Conservation (phyloP, 2,329 filamentous ascomycete genomes). For the Colletotrichum sp. region DNA sequence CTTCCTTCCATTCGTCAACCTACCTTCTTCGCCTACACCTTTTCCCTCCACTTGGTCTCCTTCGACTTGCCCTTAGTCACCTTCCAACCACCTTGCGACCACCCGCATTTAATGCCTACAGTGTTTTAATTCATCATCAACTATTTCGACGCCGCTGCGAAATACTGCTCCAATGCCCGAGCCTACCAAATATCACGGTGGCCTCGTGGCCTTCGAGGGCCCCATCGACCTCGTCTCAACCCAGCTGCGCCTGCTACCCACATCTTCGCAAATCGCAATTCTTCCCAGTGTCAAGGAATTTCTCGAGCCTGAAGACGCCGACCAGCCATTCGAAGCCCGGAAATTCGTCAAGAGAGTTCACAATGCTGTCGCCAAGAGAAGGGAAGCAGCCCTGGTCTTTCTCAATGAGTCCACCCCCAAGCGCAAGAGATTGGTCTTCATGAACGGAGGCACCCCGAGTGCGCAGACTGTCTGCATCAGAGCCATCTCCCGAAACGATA, state of each 20-base stretch:
- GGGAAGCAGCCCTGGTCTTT: conserved; percentile 55
- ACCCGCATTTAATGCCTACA: not conserved
- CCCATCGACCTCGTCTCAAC: conserved; percentile 59
- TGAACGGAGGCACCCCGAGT: conserved; percentile 62
- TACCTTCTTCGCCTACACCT: not conserved
- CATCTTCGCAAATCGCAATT: conserved; percentile 62
- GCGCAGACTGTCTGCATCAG: conserved; percentile 60
- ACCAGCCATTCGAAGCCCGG: conserved; percentile 31
- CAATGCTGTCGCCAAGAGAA: conserved; percentile 51
- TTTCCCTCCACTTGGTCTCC: not conserved
- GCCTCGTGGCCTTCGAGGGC: conserved; percentile 66
- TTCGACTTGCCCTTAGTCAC: not conserved
- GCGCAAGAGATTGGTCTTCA: conserved; percentile 62
- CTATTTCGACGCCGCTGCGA: not conserved
- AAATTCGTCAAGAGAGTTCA: conserved; percentile 55
- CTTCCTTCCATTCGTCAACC: not conserved
- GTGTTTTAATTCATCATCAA: not conserved
- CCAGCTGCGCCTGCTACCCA: conserved; percentile 64
- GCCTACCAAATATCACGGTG: conserved; percentile 42
- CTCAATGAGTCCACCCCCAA: conserved; percentile 48
- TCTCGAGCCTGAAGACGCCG: conserved; percentile 34
- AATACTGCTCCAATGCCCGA: conserved; percentile 9
- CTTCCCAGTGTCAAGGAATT: conserved; percentile 59
- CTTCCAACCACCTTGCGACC: not conserved
- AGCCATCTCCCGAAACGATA: conserved; percentile 57